phyloP scores from a whole-genome alignment of 2,329 filamentous ascomycete species.

The Diaporthe destruens region DNA sequence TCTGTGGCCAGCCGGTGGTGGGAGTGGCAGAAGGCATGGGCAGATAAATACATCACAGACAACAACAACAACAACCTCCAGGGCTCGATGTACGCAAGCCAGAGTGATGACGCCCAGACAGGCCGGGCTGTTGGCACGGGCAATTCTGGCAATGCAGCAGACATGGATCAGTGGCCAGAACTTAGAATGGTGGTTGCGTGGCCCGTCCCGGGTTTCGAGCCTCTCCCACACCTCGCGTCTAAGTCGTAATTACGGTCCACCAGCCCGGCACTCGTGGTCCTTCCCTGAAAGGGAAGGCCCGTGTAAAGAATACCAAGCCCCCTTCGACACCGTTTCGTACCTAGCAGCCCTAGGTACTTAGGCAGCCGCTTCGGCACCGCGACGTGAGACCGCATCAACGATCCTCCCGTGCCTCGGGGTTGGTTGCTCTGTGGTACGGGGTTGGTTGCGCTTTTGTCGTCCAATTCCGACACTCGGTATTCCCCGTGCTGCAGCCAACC shows the following conservation, averaged over 20 bases:
- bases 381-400: too few relatives aligned
- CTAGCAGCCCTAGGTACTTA: too few relatives aligned
- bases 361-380: constrained; percentile 29
- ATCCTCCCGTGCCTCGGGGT: background rate
- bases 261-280: background rate
- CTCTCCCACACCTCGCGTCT: constrained; percentile 9
- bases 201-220: constrained; percentile 8
- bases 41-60: background rate
- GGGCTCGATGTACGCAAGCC: background rate
- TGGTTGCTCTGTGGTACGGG: constrained; percentile 4
- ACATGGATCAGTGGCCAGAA: background rate
- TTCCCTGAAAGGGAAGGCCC: constrained; percentile 8
- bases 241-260: constrained; percentile 21
- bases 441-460: background rate
- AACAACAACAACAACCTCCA: too few relatives aligned
- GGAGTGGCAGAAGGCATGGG: background rate
- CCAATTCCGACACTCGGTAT: constrained; percentile 7
- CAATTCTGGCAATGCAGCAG: background rate
- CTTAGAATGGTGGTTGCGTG: background rate
- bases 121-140: background rate
- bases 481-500: too few relatives aligned
- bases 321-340: too few relatives aligned
- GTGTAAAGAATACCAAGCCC: background rate
- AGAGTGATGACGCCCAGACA: constrained; percentile 23
- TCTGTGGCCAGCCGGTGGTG: background rate